A percentile compares a stretch with the other conserved stretches of the same genome.
phyloP scores from a whole-genome alignment of 345 rosid genomes.

The Rhodamnia rubescens region DNA sequence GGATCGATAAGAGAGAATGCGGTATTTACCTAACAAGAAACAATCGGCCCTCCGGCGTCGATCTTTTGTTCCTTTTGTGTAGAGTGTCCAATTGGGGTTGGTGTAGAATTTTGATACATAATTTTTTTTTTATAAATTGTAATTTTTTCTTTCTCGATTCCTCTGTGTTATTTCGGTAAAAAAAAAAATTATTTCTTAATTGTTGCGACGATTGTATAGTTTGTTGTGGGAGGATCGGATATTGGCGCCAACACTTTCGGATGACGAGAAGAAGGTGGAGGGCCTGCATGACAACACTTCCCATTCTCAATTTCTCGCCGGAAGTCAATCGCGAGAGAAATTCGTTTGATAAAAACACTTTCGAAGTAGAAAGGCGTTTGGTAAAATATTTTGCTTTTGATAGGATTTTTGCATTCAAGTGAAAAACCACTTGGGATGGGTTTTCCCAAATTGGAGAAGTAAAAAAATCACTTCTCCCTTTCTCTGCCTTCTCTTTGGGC shows the following conservation, averaged over 20 bases:
- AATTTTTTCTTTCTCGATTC: neutral
- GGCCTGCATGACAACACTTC: too few relatives aligned
- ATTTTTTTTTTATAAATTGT: neutral
- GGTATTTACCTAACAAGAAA: neutral
- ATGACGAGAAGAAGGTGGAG: conserved; percentile 3
- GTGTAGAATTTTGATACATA: neutral
- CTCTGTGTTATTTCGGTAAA: neutral
- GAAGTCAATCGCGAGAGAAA: too few relatives aligned
- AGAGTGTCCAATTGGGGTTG: neutral
- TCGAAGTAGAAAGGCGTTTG: too few relatives aligned
- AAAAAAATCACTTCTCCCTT: too few relatives aligned
- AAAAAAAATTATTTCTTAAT: neutral
- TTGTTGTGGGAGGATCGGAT: conserved; percentile 33
- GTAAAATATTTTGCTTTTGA: too few relatives aligned
- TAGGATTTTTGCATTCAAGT: too few relatives aligned
- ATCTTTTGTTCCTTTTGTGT: neutral
- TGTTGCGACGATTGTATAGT: neutral
- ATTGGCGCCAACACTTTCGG: conserved; percentile 72
- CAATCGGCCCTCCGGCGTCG: neutral
- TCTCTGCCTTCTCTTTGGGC: too few relatives aligned
- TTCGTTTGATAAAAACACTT: too few relatives aligned
- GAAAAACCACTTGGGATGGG: too few relatives aligned
- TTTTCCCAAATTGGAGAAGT: too few relatives aligned
- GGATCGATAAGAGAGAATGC: neutral
- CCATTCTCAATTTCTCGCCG: too few relatives aligned